A percentile compares a stretch with the other conserved stretches of the same genome.
Evolutionary conservation across 352 stramenopile species (phyloP).

Genomic region (Phytophthora ohioensis): DNA sequence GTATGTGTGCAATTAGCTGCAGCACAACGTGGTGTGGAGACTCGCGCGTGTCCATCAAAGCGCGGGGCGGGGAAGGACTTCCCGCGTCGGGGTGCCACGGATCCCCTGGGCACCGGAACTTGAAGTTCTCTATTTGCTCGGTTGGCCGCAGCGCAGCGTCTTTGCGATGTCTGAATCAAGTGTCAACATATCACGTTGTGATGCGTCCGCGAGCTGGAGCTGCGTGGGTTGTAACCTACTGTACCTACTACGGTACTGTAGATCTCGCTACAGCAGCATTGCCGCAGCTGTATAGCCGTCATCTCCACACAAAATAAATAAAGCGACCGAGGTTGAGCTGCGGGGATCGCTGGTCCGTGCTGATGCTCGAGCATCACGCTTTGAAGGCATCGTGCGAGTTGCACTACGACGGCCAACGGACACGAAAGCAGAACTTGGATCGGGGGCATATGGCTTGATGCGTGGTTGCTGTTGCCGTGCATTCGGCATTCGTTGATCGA

Average conservation of each 20-base stretch:
- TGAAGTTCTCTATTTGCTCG: conserved; percentile 6
- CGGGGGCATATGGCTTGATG: conserved; percentile 15
- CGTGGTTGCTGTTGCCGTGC: conserved; percentile 8
- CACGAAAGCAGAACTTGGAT: background rate
- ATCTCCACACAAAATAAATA: too few species aligned
- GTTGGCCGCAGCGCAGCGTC: background rate
- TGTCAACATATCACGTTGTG: background rate
- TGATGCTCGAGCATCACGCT: background rate
- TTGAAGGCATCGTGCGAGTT: background rate
- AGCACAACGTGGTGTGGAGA: background rate
- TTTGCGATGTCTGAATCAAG: conserved; percentile 15
- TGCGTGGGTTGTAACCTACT: too few species aligned
- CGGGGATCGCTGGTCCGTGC: too few species aligned
- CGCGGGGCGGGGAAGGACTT: background rate
- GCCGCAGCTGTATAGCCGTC: too few species aligned
- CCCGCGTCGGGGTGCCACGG: background rate
- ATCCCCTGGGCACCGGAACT: conserved; percentile 6
- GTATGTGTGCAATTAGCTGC: background rate
- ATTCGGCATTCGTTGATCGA: too few species aligned
- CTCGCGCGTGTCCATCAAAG: background rate
- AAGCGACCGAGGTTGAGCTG: too few species aligned
- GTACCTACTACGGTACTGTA: too few species aligned
- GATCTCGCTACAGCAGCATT: too few species aligned
- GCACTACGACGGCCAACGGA: background rate
- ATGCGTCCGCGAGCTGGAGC: background rate